Evolutionary conservation across 352 stramenopile species (phyloP), one percentile per base, ranked within the genome.

Genomic region (Phytophthora idaei): DNA sequence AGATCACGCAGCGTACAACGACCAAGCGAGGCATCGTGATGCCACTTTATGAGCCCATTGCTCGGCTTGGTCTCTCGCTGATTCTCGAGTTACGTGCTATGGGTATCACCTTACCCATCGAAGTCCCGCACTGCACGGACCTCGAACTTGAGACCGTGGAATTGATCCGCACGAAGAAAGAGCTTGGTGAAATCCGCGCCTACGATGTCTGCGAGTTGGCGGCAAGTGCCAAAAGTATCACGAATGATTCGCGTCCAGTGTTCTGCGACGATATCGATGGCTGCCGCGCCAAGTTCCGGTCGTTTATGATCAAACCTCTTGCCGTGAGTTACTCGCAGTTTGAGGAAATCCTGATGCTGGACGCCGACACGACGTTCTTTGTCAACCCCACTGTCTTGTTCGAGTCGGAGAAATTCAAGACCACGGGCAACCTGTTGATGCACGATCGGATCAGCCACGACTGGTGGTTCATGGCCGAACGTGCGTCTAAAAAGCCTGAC

Each of bases 341-440:
- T 52, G 63, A 82, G 29, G 72, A 91, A 31, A 76, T 90, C 37
- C 66, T 91, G 73, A 68, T 91, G 60, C 36, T 91, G 17, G 83
- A 91, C 56, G 80, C 80, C 42, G 83, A 91, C 73, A 78, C 73
- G 2, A 71, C 81, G 5, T 91, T 85, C 49, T 73, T 91, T 31
- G 59, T 81, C 10, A 80, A 85, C 47, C 83, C 79, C 15, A 81
- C 70, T 25, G 59, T 63, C n/a, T 37, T 89, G 14, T 89, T 81
- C 54, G 72, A 84, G 1, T 67, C 71, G 4, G 69, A 71, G 31
- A 86, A 87, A 54, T 87, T 70, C 45, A 64, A 69, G 34, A 51
- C 61, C 17, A 87, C 77, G 0, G 81, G 81, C 31, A 89, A 74
- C 50, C 50, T 90, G 10, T 76, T 90, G 49, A 88, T 90, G 59